Conservation (phyloP, 2,329 filamentous ascomycete genomes). For the Paecilomyces formosus region DNA sequence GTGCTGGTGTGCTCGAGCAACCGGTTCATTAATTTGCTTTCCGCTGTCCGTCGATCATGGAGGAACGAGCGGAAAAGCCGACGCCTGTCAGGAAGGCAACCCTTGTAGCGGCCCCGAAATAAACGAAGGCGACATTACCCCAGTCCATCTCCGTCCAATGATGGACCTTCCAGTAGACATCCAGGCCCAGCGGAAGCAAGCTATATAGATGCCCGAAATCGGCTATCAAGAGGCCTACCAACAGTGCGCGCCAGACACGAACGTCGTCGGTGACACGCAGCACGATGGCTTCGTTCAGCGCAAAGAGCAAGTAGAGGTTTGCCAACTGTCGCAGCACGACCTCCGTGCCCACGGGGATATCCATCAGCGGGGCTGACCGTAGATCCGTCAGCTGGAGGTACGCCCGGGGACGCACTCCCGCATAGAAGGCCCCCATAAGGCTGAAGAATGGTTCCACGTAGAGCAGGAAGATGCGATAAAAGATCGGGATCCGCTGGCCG, state of each 20-base stretch:
- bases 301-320: constrained; percentile 71
- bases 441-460: constrained; percentile 58
- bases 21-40: not conserved
- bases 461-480: constrained; percentile 64
- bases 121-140: constrained; percentile 65
- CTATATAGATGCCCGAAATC: constrained; percentile 70
- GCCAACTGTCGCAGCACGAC: constrained; percentile 68
- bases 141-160: constrained; percentile 61
- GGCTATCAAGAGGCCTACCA: constrained; percentile 63
- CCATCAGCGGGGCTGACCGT: constrained; percentile 38
- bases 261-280: constrained; percentile 62
- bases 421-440: constrained; percentile 47
- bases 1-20: too few species aligned
- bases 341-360: constrained; percentile 52
- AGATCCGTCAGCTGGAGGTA: constrained; percentile 62
- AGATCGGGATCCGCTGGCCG: not conserved
- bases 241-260: constrained; percentile 61
- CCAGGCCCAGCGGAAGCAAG: constrained; percentile 50
- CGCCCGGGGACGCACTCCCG: constrained; percentile 41
- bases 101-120: constrained; percentile 55
- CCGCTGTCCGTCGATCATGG: not conserved
- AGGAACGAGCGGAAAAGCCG: constrained; percentile 27
- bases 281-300: constrained; percentile 69
- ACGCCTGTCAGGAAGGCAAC: constrained; percentile 53
- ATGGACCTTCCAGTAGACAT: constrained; percentile 56